Evolutionary conservation across 148 eudicot genomes (phyloP), one percentile per base, ranked within the genome.

Genomic region (Simmondsia chinensis): DNA sequence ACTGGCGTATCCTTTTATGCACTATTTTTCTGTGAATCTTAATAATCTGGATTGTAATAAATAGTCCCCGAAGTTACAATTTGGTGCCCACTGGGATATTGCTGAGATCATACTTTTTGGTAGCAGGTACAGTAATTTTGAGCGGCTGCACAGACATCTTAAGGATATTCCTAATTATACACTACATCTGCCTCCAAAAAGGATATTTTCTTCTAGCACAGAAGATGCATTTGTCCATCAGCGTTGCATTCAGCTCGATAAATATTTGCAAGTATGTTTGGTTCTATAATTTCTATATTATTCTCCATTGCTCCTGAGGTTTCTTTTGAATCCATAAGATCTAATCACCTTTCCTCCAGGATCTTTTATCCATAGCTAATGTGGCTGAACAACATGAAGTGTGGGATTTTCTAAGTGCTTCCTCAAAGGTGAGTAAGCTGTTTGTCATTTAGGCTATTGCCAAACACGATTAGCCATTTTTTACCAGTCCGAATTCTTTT

Each of bases 301-400:
- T 46, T 41, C 15, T 25, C 27, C 33, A 7, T 42, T 29, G 9
- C 10, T 17, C 20, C 33, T 42, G n/a, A 6, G 12, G 33, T 26
- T 34, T 37, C 22, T 36, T 56, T 31, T 35, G 27, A 48, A 24
- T 21, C 48, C 12, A 48, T n/a, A n/a, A n/a, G n/a, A n/a, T n/a
- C 43, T 17, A 23, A 20, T 57, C 22, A 25, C 72, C 6, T 50
- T 45, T 37, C 60, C 49, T 9, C 24, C 66, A 91, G 99, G 99
- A 91, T 68, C 94, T 91, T 53, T 62, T 91, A 61, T 79, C 99
- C 46, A 91, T 91, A 52, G 94, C 99, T 45, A 91, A 91, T 70
- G 95, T 91, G 50, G 99, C 94, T 34, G 99, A 91, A 69, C 99
- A 82, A 67, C 99, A 91, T 60, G 95, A 91, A 77, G 99, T 85